A percentile compares a stretch with the other conserved stretches of the same genome.
phyloP scores from a whole-genome alignment of 108 stramenopile genomes.

The Cyclostephanos invisitatus region DNA sequence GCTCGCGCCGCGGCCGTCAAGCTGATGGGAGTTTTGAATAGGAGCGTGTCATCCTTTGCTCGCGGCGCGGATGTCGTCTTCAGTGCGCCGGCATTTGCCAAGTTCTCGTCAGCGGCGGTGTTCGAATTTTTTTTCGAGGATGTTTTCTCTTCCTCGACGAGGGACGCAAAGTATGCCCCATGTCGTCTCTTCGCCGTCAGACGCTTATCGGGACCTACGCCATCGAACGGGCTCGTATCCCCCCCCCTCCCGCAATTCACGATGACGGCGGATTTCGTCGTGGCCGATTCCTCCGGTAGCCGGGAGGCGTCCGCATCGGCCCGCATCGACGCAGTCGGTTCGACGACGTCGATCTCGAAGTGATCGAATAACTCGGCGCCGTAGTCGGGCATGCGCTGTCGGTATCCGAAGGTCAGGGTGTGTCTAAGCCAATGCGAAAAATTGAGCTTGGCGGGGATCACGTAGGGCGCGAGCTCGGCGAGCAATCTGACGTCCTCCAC shows the following conservation, averaged over 20 bases:
- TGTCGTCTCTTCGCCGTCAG: conserved; percentile 27
- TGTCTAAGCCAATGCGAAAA: conserved; percentile 40
- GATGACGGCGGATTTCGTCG: conserved; percentile 9
- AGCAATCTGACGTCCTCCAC: conserved; percentile 30
- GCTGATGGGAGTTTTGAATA: conserved; percentile 40
- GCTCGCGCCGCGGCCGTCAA: conserved; percentile 31
- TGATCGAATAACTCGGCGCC: conserved; percentile 45
- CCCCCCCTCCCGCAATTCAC: neutral
- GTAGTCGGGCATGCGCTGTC: conserved; percentile 42
- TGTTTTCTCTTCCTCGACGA: conserved; percentile 18
- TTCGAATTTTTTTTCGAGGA: neutral
- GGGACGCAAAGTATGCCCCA: conserved; percentile 45
- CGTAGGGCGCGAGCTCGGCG: conserved; percentile 36
- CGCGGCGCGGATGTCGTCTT: conserved; percentile 16
- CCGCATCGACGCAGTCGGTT: conserved; percentile 13
- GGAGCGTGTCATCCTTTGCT: conserved; percentile 24
- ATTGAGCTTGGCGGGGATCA: conserved; percentile 38
- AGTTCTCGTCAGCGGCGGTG: conserved; percentile 31
- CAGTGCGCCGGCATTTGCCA: conserved; percentile 28
- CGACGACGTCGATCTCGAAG: conserved; percentile 39
- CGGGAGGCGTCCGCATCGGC: conserved; percentile 12
- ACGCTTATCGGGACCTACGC: conserved; percentile 15
- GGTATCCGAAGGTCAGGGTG: conserved; percentile 38
- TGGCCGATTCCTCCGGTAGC: conserved; percentile 3
- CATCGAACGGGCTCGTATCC: neutral